phyloP scores from a whole-genome alignment of 345 rosid genomes.

The Populus alba region DNA sequence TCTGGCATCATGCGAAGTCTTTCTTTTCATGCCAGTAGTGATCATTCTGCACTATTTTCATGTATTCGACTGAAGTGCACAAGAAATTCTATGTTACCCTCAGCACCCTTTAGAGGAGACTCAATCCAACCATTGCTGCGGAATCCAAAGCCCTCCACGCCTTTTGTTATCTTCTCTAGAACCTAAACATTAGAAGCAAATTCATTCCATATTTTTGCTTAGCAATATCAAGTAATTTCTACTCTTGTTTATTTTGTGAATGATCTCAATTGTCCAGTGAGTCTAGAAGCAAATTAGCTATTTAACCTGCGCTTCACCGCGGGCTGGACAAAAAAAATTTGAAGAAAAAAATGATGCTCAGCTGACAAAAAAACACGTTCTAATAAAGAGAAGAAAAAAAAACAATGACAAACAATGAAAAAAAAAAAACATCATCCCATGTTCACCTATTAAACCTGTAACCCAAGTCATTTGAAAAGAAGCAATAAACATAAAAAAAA shows the following conservation, averaged over 20 bases:
- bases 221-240: not conserved
- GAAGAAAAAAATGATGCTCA: too few species aligned
- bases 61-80: slow-evolving; percentile 53
- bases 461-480: too few species aligned
- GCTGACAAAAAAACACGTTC: too few species aligned
- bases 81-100: slow-evolving; percentile 87
- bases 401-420: fast-evolving
- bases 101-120: slow-evolving; percentile 90
- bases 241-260: not conserved
- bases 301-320: fast-evolving
- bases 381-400: too few species aligned
- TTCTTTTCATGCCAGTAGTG: not conserved
- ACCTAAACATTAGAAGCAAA: slow-evolving; percentile 42
- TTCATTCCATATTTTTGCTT: not conserved
- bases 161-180: slow-evolving; percentile 67
- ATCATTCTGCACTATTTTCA: slow-evolving; percentile 25
- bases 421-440: too few species aligned
- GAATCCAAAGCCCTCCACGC: slow-evolving; percentile 73
- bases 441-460: too few species aligned
- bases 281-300: not conserved
- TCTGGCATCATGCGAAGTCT: not conserved
- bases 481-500: too few species aligned
- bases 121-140: slow-evolving; percentile 72
- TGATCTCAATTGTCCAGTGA: not conserved
- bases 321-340: too few species aligned